A percentile compares a stretch with the other conserved stretches of the same genome.
phyloP scores from a whole-genome alignment of 257 asterid genomes.

The Handroanthus guayacan region DNA sequence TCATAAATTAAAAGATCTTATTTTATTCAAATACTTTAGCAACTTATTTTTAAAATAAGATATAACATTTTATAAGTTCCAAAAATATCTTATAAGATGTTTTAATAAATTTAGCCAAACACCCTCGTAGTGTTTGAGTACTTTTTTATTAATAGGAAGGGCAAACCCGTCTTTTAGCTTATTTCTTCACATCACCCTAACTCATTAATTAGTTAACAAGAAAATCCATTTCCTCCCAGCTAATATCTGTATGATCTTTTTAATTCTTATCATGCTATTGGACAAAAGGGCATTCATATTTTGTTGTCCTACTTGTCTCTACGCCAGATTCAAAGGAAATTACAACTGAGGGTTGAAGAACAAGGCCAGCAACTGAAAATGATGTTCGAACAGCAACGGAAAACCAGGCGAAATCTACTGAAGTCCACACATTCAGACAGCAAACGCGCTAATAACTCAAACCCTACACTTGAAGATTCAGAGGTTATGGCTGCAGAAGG shows the following conservation, averaged over 20 bases:
- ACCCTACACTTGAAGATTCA: constrained; percentile 44
- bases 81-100: no score
- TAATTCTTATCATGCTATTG: no score
- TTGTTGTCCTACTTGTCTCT: background rate
- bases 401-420: constrained; percentile 38
- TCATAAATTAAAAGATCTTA: no score
- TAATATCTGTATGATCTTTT: no score
- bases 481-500: constrained; percentile 39
- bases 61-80: no score
- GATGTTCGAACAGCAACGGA: constrained; percentile 78
- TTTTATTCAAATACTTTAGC: no score
- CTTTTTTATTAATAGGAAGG: no score
- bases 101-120: no score
- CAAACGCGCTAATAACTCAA: constrained; percentile 44
- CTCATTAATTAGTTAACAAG: background rate
- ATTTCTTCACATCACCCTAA: no score
- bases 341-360: constrained; percentile 79
- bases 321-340: constrained; percentile 55
- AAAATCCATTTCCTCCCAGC: background rate
- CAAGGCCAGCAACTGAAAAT: constrained; percentile 64
- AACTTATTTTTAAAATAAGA: no score
- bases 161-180: no score
- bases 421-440: constrained; percentile 41
- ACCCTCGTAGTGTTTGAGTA: no score
- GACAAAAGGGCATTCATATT: background rate